Percentiles rank a stretch among this genome's conserved stretches.
Evolutionary conservation across 192 early-diverging fungal genomes (phyloP).

Genomic region (Coemansia sp.): DNA sequence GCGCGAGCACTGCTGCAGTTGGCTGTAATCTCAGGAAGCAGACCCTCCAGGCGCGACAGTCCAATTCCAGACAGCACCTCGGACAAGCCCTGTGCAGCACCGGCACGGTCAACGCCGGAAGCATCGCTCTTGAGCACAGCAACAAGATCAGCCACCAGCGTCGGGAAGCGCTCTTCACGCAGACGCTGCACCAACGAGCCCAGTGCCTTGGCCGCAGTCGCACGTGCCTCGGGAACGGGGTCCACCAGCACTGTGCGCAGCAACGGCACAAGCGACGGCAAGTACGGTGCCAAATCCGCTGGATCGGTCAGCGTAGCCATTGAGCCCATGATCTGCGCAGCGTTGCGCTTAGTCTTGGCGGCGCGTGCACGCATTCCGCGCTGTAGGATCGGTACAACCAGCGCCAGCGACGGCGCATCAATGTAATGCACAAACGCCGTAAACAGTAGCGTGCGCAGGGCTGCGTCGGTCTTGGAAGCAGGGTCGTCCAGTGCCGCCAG

Average conservation of each 20-base stretch:
- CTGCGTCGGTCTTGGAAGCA: constrained; percentile 77
- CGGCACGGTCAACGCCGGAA: constrained; percentile 90
- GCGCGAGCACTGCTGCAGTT: constrained; percentile 70
- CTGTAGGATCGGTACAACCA: constrained; percentile 92
- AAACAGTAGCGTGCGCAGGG: constrained; percentile 80
- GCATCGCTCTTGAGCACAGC: constrained; percentile 85
- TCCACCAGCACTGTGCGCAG: constrained; percentile 91
- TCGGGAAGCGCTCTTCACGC: constrained; percentile 92
- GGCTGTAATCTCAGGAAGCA: constrained; percentile 87
- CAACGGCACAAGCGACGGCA: constrained; percentile 76
- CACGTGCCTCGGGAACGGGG: constrained; percentile 94
- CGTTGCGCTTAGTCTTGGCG: constrained; percentile 90
- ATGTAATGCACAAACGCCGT: constrained; percentile 99
- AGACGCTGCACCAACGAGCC: constrained; percentile 90
- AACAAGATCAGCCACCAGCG: constrained; percentile 81
- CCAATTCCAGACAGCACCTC: constrained; percentile 92
- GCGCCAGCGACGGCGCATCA: constrained; percentile 91
- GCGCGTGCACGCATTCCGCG: constrained; percentile 87
- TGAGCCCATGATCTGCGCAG: constrained; percentile 97
- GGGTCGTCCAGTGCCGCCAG: constrained; percentile 88
- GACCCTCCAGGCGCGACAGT: constrained; percentile 75
- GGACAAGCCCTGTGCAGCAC: constrained; percentile 95
- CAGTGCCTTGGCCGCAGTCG: constrained; percentile 88
- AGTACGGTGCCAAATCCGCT: constrained; percentile 89
- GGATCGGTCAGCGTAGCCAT: constrained; percentile 95